phyloP scores from a whole-genome alignment of 225 moss, liverwort and hornwort species.

The Bryoerythrophyllum caledonicum region DNA sequence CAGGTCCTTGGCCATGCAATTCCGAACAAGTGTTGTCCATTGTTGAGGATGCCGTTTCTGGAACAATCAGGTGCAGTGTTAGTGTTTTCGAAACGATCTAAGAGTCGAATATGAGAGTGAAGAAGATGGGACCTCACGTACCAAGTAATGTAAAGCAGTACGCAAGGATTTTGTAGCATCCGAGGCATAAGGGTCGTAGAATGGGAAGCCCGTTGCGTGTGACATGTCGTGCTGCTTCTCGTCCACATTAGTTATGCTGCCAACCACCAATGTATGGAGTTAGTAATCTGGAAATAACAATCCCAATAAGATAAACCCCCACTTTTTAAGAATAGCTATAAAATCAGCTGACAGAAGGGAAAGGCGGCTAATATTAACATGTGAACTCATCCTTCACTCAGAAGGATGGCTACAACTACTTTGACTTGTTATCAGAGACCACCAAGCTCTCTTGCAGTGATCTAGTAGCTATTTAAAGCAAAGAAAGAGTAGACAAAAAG shows the following conservation, averaged over 20 bases:
- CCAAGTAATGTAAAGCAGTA: conserved; percentile 52
- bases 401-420: no score
- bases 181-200: conserved; percentile 37
- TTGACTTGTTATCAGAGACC: no score
- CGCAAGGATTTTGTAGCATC: conserved; percentile 48
- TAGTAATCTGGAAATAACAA: no score
- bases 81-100: neutral
- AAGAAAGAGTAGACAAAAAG: no score
- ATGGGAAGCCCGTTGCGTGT: conserved; percentile 62
- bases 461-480: no score
- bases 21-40: conserved; percentile 53
- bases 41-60: conserved; percentile 47
- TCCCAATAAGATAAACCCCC: no score
- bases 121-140: conserved; percentile 20
- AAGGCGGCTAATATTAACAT: no score
- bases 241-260: conserved; percentile 52
- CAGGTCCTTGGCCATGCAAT: conserved; percentile 54
- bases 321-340: no score
- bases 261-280: conserved; percentile 20
- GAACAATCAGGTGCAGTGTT: conserved; percentile 5
- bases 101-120: neutral
- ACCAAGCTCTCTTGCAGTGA: no score
- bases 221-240: conserved; percentile 35
- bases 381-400: no score
- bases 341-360: no score